A percentile compares a stretch with the other conserved stretches of the same genome.
Conservation (phyloP, 2,329 filamentous ascomycete species). For the Pseudogymnoascus sp. region DNA sequence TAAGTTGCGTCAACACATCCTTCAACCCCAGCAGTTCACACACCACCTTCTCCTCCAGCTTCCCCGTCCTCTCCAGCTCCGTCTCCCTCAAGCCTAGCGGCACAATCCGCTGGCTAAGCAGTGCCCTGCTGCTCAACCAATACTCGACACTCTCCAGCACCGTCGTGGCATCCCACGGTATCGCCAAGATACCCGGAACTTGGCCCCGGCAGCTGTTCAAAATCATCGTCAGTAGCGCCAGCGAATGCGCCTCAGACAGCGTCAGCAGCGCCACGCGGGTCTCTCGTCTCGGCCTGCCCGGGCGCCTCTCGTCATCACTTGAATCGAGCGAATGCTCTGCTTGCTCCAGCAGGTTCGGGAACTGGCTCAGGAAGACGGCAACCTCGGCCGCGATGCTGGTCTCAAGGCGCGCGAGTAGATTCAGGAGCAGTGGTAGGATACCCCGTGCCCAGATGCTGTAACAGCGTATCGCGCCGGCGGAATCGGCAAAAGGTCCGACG, state of each 20-base stretch:
- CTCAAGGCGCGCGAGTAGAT: constrained; percentile 76
- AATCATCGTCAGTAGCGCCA: constrained; percentile 68
- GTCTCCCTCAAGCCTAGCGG: constrained; percentile 66
- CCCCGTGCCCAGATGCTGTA: constrained; percentile 88
- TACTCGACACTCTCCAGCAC: constrained; percentile 79
- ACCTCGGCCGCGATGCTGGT: constrained; percentile 78
- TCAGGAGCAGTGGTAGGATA: constrained; percentile 79
- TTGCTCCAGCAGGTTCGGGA: constrained; percentile 67
- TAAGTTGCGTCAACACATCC: constrained; percentile 21
- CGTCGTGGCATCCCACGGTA: constrained; percentile 67
- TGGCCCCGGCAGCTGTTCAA: constrained; percentile 57
- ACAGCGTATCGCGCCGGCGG: constrained; percentile 60
- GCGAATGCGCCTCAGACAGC: constrained; percentile 69
- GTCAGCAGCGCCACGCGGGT: constrained; percentile 63
- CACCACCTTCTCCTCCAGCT: constrained; percentile 70
- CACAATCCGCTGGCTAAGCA: constrained; percentile 65
- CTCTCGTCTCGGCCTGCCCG: constrained; percentile 21
- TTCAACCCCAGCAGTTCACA: constrained; percentile 47
- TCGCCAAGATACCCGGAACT: constrained; percentile 57
- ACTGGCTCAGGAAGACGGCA: constrained; percentile 80
- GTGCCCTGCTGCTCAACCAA: constrained; percentile 62
- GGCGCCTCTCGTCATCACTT: constrained; percentile 31
- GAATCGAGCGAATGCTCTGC: constrained; percentile 67
- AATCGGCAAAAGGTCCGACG: constrained; percentile 73
- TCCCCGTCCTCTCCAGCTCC: constrained; percentile 46